phyloP scores from a whole-genome alignment of 2,329 filamentous ascomycete genomes.

The Nigrospora oryzae region DNA sequence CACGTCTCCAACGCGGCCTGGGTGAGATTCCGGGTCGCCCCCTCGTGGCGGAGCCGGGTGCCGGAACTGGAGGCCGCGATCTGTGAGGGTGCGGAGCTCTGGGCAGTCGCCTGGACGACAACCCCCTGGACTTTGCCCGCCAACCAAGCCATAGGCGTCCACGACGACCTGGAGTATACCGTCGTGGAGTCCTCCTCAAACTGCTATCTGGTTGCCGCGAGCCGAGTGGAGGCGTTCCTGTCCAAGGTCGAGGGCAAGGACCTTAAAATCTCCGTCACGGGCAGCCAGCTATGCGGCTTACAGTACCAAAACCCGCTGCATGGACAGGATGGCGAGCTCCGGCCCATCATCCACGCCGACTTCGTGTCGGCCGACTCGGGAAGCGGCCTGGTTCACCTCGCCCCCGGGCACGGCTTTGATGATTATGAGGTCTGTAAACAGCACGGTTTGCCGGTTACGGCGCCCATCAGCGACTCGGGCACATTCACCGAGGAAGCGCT shows the following conservation, averaged over 20 bases:
- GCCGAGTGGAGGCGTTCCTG: slow-evolving; percentile 53
- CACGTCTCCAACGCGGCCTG: slow-evolving; percentile 68
- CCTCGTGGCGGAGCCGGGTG: slow-evolving; percentile 27
- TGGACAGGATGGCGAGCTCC: slow-evolving; percentile 43
- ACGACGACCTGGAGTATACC: slow-evolving; percentile 64
- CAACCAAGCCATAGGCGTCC: slow-evolving; percentile 81
- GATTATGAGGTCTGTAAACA: slow-evolving; percentile 78
- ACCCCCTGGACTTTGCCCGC: slow-evolving; percentile 96
- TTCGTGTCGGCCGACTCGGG: slow-evolving; percentile 90
- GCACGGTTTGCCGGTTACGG: slow-evolving; percentile 64
- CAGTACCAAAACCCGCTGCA: slow-evolving; percentile 66
- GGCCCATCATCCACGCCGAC: slow-evolving; percentile 71
- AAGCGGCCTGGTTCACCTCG: slow-evolving; percentile 88
- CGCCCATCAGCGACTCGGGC: slow-evolving; percentile 77
- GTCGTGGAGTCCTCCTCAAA: slow-evolving; percentile 50
- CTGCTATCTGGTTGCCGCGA: slow-evolving; percentile 63
- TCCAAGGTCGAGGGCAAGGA: slow-evolving; percentile 39
- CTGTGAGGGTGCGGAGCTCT: slow-evolving; percentile 31
- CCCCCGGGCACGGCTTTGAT: slow-evolving; percentile 92
- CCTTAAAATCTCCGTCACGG: slow-evolving; percentile 50
- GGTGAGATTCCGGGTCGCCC: slow-evolving; percentile 65
- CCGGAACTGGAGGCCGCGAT: not conserved
- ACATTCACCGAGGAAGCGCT: slow-evolving; percentile 74
- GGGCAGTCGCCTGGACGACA: slow-evolving; percentile 95
- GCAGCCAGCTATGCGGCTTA: slow-evolving; percentile 55